phyloP scores from a whole-genome alignment of 1,139 yeast genomes.

The Yamadazyma conglobata region DNA sequence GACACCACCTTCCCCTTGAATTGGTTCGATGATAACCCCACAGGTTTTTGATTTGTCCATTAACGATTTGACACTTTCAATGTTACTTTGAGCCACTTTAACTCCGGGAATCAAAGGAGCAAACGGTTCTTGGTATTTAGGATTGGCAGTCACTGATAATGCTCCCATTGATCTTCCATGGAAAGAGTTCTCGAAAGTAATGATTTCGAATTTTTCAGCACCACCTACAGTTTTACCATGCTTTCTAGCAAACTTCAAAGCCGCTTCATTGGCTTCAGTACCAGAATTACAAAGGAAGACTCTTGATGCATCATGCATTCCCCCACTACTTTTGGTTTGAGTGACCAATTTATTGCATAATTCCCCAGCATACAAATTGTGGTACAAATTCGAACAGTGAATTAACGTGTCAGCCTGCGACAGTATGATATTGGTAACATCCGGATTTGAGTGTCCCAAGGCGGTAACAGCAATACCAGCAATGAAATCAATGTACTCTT shows the following conservation, averaged over 20 bases:
- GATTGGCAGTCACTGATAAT: slow-evolving; percentile 84
- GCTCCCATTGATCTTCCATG: slow-evolving; percentile 97
- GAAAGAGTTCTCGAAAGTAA: slow-evolving; percentile 84
- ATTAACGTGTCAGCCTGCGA: slow-evolving; percentile 73
- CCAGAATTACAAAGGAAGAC: slow-evolving; percentile 94
- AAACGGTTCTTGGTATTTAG: slow-evolving; percentile 89
- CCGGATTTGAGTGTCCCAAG: slow-evolving; percentile 80
- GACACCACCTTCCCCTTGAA: slow-evolving; percentile 98
- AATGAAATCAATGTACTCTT: slow-evolving; percentile 81
- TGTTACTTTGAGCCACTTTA: slow-evolving; percentile 57
- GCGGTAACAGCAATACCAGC: slow-evolving; percentile 98
- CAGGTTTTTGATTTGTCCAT: slow-evolving; percentile 71
- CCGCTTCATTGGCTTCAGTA: slow-evolving; percentile 97
- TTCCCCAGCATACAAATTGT: slow-evolving; percentile 81
- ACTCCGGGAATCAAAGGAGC: slow-evolving; percentile 88
- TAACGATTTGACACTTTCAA: slow-evolving; percentile 53
- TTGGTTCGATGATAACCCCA: slow-evolving; percentile 92
- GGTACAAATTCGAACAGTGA: slow-evolving; percentile 83
- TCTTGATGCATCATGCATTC: slow-evolving; percentile 73
- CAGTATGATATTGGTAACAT: slow-evolving; percentile 61
- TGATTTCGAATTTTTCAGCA: slow-evolving; percentile 65
- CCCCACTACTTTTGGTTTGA: slow-evolving; percentile 66
- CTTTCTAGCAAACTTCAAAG: slow-evolving; percentile 90
- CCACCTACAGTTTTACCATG: slow-evolving; percentile 55
- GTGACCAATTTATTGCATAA: slow-evolving; percentile 69